Percentiles rank a stretch among this genome's conserved stretches.
Evolutionary conservation across 2,329 filamentous ascomycete species (phyloP).

Genomic region (Arthrobotrys entomopaga): DNA sequence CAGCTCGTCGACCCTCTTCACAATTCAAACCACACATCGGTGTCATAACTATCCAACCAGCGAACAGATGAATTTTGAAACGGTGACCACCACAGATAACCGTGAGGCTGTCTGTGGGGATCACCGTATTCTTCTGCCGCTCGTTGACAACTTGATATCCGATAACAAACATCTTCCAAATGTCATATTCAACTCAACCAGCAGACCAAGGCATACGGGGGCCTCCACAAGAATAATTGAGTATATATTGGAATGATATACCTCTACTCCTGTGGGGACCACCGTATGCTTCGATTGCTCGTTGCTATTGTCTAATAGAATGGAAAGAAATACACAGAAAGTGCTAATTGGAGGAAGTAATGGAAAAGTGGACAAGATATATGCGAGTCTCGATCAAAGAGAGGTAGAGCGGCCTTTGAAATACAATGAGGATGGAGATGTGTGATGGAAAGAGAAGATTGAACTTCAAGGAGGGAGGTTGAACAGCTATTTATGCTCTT

Average conservation of each 20-base stretch:
- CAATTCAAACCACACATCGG: background rate
- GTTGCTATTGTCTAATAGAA: background rate
- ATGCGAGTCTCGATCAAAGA: too few species aligned
- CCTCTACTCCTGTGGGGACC: conserved; percentile 56
- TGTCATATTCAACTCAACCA: conserved; percentile 15
- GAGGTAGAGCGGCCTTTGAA: too few species aligned
- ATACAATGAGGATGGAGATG: conserved; percentile 5
- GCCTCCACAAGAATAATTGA: conserved; percentile 51
- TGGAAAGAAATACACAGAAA: too few species aligned
- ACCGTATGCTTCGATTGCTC: conserved; percentile 50
- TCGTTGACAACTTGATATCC: conserved; percentile 39
- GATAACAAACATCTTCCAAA: background rate
- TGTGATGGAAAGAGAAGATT: conserved; percentile 20
- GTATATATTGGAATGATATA: conserved; percentile 56
- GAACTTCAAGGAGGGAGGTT: background rate
- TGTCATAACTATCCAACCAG: conserved; percentile 36
- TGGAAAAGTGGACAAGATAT: background rate
- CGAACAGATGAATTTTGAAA: conserved; percentile 47
- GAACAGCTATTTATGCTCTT: conserved; percentile 35
- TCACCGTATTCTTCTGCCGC: conserved; percentile 55
- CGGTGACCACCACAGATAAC: conserved; percentile 50
- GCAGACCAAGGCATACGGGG: conserved; percentile 45
- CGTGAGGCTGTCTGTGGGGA: conserved; percentile 52
- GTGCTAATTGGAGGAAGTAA: background rate
- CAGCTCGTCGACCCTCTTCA: conserved; percentile 29